These are phyloP conservation scores for Penicillium sp. DNA, from an alignment of 2,329 filamentous ascomycete species.

Conservation along the genomic window DNA sequence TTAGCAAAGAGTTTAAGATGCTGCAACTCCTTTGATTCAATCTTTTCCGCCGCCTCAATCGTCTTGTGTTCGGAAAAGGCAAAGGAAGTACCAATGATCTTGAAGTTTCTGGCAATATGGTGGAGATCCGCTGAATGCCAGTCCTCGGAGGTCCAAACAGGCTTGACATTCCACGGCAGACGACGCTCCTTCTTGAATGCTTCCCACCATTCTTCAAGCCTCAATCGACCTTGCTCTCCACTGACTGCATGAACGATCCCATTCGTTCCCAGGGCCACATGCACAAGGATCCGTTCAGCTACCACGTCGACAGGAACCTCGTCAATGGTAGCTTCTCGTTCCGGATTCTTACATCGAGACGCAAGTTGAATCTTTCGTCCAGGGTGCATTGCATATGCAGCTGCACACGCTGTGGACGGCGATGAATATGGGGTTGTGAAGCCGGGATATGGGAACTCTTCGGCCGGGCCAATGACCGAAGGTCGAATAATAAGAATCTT, in stretches of 20 bases:
- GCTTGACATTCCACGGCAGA: constrained; percentile 19
- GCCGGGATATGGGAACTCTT: constrained; percentile 20
- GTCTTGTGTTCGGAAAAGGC: constrained; percentile 19
- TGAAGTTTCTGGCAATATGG: constrained; percentile 17
- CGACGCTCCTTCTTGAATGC: constrained; percentile 21
- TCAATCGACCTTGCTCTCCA: constrained; percentile 16
- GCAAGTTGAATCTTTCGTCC: constrained; percentile 17
- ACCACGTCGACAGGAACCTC: constrained; percentile 28
- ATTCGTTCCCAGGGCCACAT: constrained; percentile 16
- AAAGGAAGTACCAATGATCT: constrained; percentile 24
- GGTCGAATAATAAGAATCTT: constrained; percentile 25
- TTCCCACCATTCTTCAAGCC: constrained; percentile 21
- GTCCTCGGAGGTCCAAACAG: constrained; percentile 14
- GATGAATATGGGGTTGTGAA: constrained; percentile 18
- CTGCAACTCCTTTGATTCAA: constrained; percentile 4
- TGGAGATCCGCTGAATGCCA: constrained; percentile 22
- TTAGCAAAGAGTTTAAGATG: constrained; percentile 18
- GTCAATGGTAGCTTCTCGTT: constrained; percentile 20
- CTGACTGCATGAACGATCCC: constrained; percentile 23
- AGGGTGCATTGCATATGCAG: constrained; percentile 20
- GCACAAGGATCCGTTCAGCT: constrained; percentile 20
- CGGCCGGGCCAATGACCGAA: constrained; percentile 23
- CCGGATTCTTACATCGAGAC: constrained; percentile 17
- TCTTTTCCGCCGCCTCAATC: constrained; percentile 6
- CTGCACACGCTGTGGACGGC: constrained; percentile 18